phyloP scores from a whole-genome alignment of 1,284 basidiomycete genomes.

The Marasmius fiardii region DNA sequence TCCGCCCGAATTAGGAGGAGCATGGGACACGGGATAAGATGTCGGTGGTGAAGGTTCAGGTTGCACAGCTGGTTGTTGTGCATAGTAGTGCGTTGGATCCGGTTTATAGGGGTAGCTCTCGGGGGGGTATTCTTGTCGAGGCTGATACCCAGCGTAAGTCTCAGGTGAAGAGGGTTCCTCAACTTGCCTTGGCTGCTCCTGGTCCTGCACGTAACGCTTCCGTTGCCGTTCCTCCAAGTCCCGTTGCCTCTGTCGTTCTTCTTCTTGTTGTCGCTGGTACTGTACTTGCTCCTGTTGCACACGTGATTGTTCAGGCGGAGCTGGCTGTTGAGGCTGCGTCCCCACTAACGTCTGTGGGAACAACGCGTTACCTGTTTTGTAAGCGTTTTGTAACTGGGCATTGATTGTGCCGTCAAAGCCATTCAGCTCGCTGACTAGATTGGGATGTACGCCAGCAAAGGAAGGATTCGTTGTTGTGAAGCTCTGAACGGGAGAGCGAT shows the following conservation, averaged over 20 bases:
- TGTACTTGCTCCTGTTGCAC: constrained; percentile 15
- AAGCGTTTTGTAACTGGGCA: constrained; percentile 49
- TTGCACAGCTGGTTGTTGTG: constrained; percentile 1
- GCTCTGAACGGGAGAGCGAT: constrained; percentile 15
- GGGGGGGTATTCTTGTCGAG: constrained; percentile 6
- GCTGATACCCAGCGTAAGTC: constrained; percentile 3
- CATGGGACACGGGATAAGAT: constrained; percentile 3
- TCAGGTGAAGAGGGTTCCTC: constrained; percentile 16
- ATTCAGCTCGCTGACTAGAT: constrained; percentile 54
- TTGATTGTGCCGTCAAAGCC: constrained; percentile 57
- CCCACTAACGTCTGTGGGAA: constrained; percentile 21
- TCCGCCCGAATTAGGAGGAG: neutral
- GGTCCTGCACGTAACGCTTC: constrained; percentile 15
- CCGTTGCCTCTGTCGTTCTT: constrained; percentile 18
- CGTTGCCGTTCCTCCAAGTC: constrained; percentile 22
- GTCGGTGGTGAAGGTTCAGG: constrained; percentile 9
- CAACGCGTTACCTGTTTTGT: constrained; percentile 31
- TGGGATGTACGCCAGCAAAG: constrained; percentile 54
- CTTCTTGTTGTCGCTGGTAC: constrained; percentile 17
- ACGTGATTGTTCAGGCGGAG: constrained; percentile 16
- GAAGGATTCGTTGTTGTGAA: constrained; percentile 33
- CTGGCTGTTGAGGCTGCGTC: neutral
- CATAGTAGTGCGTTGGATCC: neutral
- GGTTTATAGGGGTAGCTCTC: neutral
- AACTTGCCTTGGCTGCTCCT: constrained; percentile 14